phyloP scores from a whole-genome alignment of 805 yeast genomes.

The Saturnispora sekii region DNA sequence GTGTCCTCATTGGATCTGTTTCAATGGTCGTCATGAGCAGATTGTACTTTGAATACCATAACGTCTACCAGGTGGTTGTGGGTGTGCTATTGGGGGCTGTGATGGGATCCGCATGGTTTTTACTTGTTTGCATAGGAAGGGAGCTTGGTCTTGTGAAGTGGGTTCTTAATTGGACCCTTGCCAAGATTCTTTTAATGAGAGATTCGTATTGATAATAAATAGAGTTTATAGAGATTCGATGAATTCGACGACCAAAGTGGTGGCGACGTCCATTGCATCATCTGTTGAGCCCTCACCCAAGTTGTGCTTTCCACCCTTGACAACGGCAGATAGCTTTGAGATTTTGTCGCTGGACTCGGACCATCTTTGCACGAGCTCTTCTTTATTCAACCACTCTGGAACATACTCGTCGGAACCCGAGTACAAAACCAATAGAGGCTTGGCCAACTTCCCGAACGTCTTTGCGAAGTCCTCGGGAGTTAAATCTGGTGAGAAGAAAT shows the following conservation, averaged over 20 bases:
- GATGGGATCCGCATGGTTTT: conserved; percentile 50
- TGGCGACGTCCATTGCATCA: conserved; percentile 11
- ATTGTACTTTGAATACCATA: conserved; percentile 71
- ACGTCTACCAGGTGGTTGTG: conserved; percentile 58
- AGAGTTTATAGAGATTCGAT: conserved; percentile 4
- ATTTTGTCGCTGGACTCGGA: conserved; percentile 24
- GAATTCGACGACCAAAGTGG: conserved; percentile 12
- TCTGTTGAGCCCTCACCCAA: conserved; percentile 33
- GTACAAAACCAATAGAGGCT: conserved; percentile 42
- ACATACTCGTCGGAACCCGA: conserved; percentile 61
- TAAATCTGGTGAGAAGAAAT: conserved; percentile 55
- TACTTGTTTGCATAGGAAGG: conserved; percentile 43
- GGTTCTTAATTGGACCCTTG: conserved; percentile 50
- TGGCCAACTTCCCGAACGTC: conserved; percentile 49
- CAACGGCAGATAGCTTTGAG: conserved; percentile 40
- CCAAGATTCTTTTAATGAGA: conserved; percentile 42
- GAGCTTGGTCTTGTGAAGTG: conserved; percentile 60
- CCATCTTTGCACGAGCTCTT: conserved; percentile 43
- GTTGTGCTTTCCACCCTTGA: conserved; percentile 52
- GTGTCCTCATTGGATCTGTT: not conserved
- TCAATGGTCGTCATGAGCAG: conserved; percentile 51
- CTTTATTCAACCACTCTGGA: conserved; percentile 41
- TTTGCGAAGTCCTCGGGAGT: conserved; percentile 29
- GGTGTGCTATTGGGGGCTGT: conserved; percentile 59
- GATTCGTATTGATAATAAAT: conserved; percentile 37